A percentile compares a stretch with the other conserved stretches of the same genome.
These are phyloP conservation scores for Aspergillus phoenicis DNA, from an alignment of 2,329 filamentous ascomycete species.

Conservation along the genomic window DNA sequence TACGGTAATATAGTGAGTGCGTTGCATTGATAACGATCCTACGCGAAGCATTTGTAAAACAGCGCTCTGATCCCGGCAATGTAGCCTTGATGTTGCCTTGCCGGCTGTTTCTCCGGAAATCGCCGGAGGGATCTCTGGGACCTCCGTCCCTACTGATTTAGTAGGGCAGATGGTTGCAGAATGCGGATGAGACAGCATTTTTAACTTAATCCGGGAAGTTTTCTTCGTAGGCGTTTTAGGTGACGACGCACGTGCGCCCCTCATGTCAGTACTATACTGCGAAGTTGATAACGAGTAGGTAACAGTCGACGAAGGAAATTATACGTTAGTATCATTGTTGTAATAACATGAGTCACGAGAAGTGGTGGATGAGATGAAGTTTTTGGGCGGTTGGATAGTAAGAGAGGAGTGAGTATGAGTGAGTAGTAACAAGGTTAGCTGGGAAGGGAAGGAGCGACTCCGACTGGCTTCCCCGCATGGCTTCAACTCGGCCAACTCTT, in stretches of 20 bases:
- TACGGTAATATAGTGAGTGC: background rate
- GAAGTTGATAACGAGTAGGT: too few relatives aligned
- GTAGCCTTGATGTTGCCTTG: background rate
- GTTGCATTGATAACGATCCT: background rate
- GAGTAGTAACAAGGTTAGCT: background rate
- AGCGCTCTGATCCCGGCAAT: background rate
- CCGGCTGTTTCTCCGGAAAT: background rate
- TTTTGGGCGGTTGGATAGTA: background rate
- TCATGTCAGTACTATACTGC: too few relatives aligned
- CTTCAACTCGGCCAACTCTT: background rate
- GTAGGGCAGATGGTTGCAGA: background rate
- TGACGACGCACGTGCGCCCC: too few relatives aligned
- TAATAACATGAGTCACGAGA: too few relatives aligned
- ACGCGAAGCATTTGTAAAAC: background rate
- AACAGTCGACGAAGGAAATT: too few relatives aligned
- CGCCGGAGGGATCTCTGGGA: background rate
- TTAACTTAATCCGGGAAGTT: background rate
- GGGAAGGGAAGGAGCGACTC: background rate
- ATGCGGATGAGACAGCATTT: background rate
- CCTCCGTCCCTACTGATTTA: background rate
- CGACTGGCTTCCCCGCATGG: conserved; percentile 2
- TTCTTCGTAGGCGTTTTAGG: background rate
- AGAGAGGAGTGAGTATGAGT: background rate
- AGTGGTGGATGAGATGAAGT: too few relatives aligned
- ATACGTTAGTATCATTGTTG: too few relatives aligned